Evolutionary conservation across 2,329 filamentous ascomycete species (phyloP).

Genomic region (Chrysosporium queenslandicum): DNA sequence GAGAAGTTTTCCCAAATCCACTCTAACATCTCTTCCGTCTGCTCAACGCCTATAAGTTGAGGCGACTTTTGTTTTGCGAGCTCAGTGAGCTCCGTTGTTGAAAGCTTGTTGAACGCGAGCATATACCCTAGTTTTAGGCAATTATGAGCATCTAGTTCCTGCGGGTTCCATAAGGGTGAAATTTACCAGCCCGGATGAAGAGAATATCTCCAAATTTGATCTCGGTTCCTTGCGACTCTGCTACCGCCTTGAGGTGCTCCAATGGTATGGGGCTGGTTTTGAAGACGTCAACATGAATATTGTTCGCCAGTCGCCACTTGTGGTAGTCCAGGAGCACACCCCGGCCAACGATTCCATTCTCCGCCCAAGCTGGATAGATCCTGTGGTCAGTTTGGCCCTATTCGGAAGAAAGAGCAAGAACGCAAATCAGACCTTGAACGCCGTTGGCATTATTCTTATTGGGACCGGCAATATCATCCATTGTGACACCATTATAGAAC

Average conservation of each 20-base stretch:
- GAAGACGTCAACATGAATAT: constrained; percentile 35
- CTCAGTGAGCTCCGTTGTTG: constrained; percentile 6
- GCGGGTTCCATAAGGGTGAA: constrained; percentile 19
- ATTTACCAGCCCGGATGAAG: constrained; percentile 38
- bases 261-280: constrained; percentile 33
- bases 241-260: constrained; percentile 31
- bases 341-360: constrained; percentile 31
- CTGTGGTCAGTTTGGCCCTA: neutral
- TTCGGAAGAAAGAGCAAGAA: no score
- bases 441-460: constrained; percentile 38
- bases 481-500: constrained; percentile 43
- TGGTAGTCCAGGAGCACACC: constrained; percentile 46
- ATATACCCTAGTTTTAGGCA: constrained; percentile 13
- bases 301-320: constrained; percentile 35
- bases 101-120: constrained; percentile 12
- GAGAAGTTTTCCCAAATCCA: constrained; percentile 54
- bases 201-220: constrained; percentile 46
- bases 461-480: constrained; percentile 38
- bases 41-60: constrained; percentile 42
- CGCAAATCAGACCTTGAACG: constrained; percentile 39
- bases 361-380: constrained; percentile 10
- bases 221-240: constrained; percentile 34
- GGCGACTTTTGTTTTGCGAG: constrained; percentile 19
- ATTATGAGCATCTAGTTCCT: neutral
- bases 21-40: constrained; percentile 41